Evolutionary conservation across 768 basidiomycete genomes (phyloP), one percentile per base, ranked within the genome.

Genomic region (Ramaria sp.): DNA sequence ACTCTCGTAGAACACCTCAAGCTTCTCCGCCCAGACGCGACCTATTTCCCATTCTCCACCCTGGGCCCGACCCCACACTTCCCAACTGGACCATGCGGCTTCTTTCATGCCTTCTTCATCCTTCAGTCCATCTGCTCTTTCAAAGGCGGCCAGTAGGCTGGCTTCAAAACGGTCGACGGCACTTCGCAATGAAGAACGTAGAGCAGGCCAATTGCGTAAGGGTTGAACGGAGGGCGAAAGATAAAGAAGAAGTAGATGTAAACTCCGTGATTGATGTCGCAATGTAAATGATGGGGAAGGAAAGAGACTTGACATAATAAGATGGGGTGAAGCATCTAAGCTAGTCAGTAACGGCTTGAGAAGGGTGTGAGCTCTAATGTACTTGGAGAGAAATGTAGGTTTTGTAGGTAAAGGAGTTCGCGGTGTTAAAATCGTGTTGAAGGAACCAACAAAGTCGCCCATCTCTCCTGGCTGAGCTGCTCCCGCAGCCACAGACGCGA

Each of bases 21-120:
- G 73, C 71, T 95, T 94, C 69, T 99, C 94, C 1, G 88, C 83
- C 90, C 95, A 99, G 16, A 94, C 84, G 59, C 90, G 85, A 0
- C 89, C 89, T 74, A 96, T 82, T 67, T 95, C 94, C 89, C 89
- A 94, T 55, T 90, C 86, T 10, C 67, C 73, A 32, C 61, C 66
- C 10, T 37, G 42, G 12, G 42, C 20, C 16, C 36, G 65, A 22
- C 75, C 67, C 78, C 84, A 87, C 0, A 96, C 79, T 58, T 85
- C 79, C 92, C 92, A 97, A 62, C 88, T 85, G 0, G 88, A 79
- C 53, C 79, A 79, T 5, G 93, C 89, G 0, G 83, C 85, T 52
- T 87, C 81, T 50, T 75, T 73, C 94, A 98, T 97, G 12, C 70
- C 77, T 0, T 58, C 64, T 62, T 95, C 90, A 58, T 95, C 81